Evolutionary conservation across 2,329 filamentous ascomycete species (phyloP), one percentile per base, ranked within the genome.

Genomic region (Davidsoniella virescens): DNA sequence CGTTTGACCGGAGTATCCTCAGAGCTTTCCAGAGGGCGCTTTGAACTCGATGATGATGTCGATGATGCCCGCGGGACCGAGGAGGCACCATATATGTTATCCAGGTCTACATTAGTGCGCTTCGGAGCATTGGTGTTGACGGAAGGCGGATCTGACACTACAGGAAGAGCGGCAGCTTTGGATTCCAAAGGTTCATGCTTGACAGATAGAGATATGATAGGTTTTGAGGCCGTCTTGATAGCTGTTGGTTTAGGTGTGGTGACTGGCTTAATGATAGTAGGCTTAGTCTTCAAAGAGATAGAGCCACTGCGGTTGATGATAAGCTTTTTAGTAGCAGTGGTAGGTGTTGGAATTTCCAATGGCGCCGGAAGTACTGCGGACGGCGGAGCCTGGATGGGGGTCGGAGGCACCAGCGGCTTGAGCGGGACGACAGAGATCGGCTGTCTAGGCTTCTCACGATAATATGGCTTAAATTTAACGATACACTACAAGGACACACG

Each of bases 401-500:
- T 36, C 4, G 51, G 26, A n/a, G 48, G 37, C 16, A 29, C 26
- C 4, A 40, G 23, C 16, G 49, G 39, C 37, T 46, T 41, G 8
- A 47, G 37, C n/a, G 51, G 48, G 25, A 44, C 41, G 20, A 41
- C n/a, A 37, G 44, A 39, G 47, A 44, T 38, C 3, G 39, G 47
- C 18, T 50, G 42, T 39, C 50, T 18, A 18, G 44, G 46, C 45
- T 52, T 25, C 33, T 58, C 64, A 56, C 61, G 64, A 54, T 64
- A 65, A 56, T 61, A 64, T 2, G 65, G 62, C 49, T 63, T 63
- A 60, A 69, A 68, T 43, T 58, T 60, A 45, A 67, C 53, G 18
- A 65, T 56, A 58, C 65, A 65, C 55, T 36, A 38, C 14, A 41
- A 50, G 50, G 17, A 2, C n/a, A 39, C 29, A 42, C 5, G 39